Evolutionary conservation across 2,329 filamentous ascomycete species (phyloP).

Genomic region (Fusarium oxysporum): DNA sequence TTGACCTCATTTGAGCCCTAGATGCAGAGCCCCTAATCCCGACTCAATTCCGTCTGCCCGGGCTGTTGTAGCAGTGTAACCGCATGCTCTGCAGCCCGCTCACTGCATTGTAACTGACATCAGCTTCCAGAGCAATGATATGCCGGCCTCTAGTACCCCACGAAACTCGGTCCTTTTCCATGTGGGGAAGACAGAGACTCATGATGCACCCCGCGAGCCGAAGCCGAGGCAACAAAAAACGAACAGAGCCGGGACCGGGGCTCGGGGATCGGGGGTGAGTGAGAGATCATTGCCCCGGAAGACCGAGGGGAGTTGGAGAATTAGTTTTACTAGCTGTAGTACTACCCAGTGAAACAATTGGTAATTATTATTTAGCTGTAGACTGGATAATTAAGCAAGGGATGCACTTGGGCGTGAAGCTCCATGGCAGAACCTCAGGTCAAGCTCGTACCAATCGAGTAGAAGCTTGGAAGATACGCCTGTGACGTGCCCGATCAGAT

Average conservation of each 20-base stretch:
- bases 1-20: slow-evolving; percentile 2
- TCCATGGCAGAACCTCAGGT: slow-evolving; percentile 10
- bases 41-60: slow-evolving; percentile 37
- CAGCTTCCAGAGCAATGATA: neutral
- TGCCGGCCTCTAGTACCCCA: slow-evolving; percentile 7
- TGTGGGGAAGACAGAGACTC: slow-evolving; percentile 34
- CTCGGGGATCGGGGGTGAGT: slow-evolving; percentile 37
- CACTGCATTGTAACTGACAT: neutral
- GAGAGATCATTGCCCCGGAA: slow-evolving; percentile 34
- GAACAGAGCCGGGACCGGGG: slow-evolving; percentile 36
- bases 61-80: slow-evolving; percentile 3
- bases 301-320: slow-evolving; percentile 33
- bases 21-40: slow-evolving; percentile 14
- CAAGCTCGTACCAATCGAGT: neutral
- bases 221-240: slow-evolving; percentile 44
- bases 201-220: slow-evolving; percentile 41
- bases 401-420: slow-evolving; percentile 19
- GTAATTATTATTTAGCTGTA: neutral
- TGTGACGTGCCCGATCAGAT: slow-evolving; percentile 29
- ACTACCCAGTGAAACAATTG: neutral
- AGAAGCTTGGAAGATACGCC: slow-evolving; percentile 9
- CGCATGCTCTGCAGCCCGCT: slow-evolving; percentile 4
- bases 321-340: neutral
- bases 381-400: neutral
- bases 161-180: slow-evolving; percentile 20